phyloP scores from a whole-genome alignment of 352 stramenopile genomes.

The Phytophthora podocarpi region DNA sequence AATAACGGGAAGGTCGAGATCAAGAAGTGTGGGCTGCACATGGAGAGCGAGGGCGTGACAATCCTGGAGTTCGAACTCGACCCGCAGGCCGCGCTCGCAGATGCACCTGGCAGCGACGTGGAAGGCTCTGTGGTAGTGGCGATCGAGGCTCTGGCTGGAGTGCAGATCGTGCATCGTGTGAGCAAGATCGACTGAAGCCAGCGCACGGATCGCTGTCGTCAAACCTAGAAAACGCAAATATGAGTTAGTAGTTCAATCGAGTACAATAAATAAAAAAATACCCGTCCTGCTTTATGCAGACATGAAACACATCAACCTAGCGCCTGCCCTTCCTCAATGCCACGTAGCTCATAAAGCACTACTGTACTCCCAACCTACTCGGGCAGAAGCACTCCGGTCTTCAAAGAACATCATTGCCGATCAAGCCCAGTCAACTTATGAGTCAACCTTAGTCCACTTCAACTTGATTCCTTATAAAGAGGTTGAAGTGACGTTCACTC shows the following conservation, averaged over 20 bases:
- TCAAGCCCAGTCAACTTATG: background rate
- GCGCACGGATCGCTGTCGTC: background rate
- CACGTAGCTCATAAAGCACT: too few species aligned
- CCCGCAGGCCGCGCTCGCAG: slow-evolving; percentile 34
- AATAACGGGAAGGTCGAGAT: slow-evolving; percentile 74
- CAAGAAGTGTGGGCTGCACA: slow-evolving; percentile 80
- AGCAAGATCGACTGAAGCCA: slow-evolving; percentile 27
- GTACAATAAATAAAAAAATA: slow-evolving; percentile 49
- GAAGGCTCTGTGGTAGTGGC: slow-evolving; percentile 43
- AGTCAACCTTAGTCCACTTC: background rate
- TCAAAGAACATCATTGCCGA: too few species aligned
- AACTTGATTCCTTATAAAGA: background rate
- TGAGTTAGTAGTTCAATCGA: slow-evolving; percentile 43
- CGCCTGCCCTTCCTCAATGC: too few species aligned
- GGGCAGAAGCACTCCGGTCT: too few species aligned
- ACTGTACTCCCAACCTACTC: too few species aligned
- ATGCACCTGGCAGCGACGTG: slow-evolving; percentile 25
- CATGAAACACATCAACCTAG: slow-evolving; percentile 14
- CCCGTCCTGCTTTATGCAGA: slow-evolving; percentile 9
- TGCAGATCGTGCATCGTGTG: slow-evolving; percentile 48
- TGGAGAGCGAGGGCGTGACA: slow-evolving; percentile 72
- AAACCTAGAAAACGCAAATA: slow-evolving; percentile 23
- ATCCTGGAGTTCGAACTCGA: slow-evolving; percentile 83
- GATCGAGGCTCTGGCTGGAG: slow-evolving; percentile 49
- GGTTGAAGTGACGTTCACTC: slow-evolving; percentile 31